Conservation (phyloP, 257 asterid genomes). For the Gentiana macrophylla region DNA sequence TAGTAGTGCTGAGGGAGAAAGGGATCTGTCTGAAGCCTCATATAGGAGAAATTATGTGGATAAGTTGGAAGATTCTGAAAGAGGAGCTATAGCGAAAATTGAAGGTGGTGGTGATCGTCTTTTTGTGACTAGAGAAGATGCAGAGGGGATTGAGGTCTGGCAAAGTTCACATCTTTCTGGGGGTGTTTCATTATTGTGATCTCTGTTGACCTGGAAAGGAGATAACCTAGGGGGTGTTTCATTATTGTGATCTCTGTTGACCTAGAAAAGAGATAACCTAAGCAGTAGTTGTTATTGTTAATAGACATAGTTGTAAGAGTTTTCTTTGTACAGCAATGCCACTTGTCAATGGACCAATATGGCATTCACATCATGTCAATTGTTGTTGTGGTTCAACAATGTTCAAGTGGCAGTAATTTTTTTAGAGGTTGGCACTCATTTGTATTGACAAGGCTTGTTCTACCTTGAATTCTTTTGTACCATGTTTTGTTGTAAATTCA, state of each 20-base stretch:
- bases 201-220: not conserved
- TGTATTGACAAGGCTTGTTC: too few species aligned
- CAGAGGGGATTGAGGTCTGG: constrained; percentile 95
- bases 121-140: constrained; percentile 61
- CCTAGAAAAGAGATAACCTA: not conserved
- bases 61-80: constrained; percentile 53
- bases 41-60: constrained; percentile 78
- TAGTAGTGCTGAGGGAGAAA: constrained; percentile 10
- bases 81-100: constrained; percentile 69
- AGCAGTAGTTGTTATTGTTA: not conserved
- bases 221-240: constrained; percentile 25
- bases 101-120: constrained; percentile 92
- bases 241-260: constrained; percentile 22
- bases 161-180: constrained; percentile 62
- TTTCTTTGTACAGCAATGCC: too few species aligned
- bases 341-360: too few species aligned
- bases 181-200: constrained; percentile 35
- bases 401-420: too few species aligned
- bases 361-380: too few species aligned
- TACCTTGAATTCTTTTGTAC: not conserved
- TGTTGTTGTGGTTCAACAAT: too few species aligned
- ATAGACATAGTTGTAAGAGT: too few species aligned
- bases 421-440: too few species aligned
- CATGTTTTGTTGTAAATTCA: not conserved
- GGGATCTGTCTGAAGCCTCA: constrained; percentile 37